Evolutionary conservation across 192 early-diverging fungal genomes (phyloP).

Genomic region (Lobulomyces angularis): DNA sequence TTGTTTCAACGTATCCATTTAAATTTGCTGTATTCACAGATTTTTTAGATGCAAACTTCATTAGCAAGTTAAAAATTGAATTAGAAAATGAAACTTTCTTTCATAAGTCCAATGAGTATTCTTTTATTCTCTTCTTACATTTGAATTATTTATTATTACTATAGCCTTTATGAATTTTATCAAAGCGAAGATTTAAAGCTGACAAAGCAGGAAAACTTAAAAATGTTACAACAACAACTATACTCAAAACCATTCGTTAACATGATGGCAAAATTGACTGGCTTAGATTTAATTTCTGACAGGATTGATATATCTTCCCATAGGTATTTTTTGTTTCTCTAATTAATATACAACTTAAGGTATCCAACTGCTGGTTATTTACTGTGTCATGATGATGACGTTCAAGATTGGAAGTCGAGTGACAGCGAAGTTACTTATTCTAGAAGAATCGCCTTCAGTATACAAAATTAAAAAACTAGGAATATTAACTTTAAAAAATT

Average conservation of each 20-base stretch:
- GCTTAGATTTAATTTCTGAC: slow-evolving; percentile 41
- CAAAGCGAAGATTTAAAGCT: slow-evolving; percentile 49
- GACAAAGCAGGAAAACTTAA: slow-evolving; percentile 23
- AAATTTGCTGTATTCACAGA: no score
- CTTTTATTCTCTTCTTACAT: no score
- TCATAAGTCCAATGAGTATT: slow-evolving; percentile 55
- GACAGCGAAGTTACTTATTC: slow-evolving; percentile 40
- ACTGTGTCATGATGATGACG: slow-evolving; percentile 65
- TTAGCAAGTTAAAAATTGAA: no score
- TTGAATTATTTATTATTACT: no score
- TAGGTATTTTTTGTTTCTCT: no score
- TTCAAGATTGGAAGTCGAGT: no score
- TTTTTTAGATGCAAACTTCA: no score
- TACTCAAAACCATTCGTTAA: slow-evolving; percentile 47
- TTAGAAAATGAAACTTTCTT: slow-evolving; percentile 20
- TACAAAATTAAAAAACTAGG: no score
- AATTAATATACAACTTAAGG: no score
- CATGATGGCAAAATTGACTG: slow-evolving; percentile 47
- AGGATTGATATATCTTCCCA: slow-evolving; percentile 57
- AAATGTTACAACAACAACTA: slow-evolving; percentile 38
- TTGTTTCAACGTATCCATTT: no score
- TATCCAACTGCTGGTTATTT: slow-evolving; percentile 50
- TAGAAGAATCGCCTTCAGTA: slow-evolving; percentile 57
- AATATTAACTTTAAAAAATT: no score
- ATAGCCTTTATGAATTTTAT: slow-evolving; percentile 56